Evolutionary conservation across 169 alveolate species (phyloP).

Genomic region (Eimeria sp.): DNA sequence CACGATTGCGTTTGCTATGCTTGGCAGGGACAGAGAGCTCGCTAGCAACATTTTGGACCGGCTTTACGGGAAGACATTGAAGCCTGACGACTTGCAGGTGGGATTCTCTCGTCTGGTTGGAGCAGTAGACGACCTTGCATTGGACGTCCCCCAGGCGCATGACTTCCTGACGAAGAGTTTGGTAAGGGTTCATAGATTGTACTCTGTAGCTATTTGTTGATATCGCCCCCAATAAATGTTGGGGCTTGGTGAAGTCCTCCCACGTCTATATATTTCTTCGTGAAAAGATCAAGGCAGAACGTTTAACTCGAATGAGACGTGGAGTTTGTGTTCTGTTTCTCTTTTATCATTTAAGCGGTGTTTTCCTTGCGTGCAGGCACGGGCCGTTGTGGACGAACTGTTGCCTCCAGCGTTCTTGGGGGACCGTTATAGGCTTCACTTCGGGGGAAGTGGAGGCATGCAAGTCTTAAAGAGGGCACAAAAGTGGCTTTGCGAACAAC

Average conservation of each 20-base stretch:
- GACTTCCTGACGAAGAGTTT: conserved; percentile 68
- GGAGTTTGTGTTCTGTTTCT: not conserved
- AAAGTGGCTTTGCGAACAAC: conserved; percentile 77
- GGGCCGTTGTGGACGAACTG: conserved; percentile 82
- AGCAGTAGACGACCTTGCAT: conserved; percentile 73
- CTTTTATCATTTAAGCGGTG: not conserved
- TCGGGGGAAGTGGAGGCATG: conserved; percentile 82
- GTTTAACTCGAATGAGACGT: not conserved
- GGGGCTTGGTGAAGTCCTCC: not conserved
- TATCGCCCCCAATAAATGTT: not conserved
- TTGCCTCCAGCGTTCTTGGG: conserved; percentile 80
- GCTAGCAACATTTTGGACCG: conserved; percentile 77
- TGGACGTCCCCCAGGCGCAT: conserved; percentile 70
- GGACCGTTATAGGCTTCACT: conserved; percentile 81
- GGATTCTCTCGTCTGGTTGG: conserved; percentile 81
- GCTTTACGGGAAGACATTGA: conserved; percentile 73
- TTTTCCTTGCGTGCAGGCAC: conserved; percentile 53
- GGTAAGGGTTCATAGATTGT: conserved; percentile 5
- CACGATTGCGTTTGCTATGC: not conserved
- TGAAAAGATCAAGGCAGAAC: not conserved
- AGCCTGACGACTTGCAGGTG: conserved; percentile 79
- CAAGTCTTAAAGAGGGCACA: conserved; percentile 77
- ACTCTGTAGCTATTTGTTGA: not conserved
- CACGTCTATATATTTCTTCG: not conserved
- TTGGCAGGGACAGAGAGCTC: conserved; percentile 79